A percentile compares a stretch with the other conserved stretches of the same genome.
Conservation (phyloP, 1,284 basidiomycete genomes). For the Ganoderma boninense region DNA sequence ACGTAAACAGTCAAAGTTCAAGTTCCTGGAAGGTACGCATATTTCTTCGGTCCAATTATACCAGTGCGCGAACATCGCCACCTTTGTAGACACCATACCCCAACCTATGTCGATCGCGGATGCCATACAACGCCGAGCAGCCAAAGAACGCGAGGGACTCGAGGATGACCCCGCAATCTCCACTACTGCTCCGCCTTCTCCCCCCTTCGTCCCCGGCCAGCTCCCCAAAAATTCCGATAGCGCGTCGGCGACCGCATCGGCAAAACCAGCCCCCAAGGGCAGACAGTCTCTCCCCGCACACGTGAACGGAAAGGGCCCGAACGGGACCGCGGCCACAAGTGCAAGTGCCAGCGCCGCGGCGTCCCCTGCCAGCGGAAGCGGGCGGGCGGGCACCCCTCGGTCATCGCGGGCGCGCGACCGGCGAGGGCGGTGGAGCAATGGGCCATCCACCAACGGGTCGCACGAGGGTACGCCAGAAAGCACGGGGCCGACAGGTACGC, state of each 20-base stretch:
- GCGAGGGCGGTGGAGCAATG: slow-evolving; percentile 33
- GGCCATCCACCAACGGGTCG: slow-evolving; percentile 18
- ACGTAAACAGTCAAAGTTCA: slow-evolving; percentile 69
- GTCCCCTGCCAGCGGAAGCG: slow-evolving; percentile 21
- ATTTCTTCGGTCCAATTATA: not conserved
- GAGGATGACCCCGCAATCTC: slow-evolving; percentile 68
- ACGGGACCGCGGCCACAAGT: slow-evolving; percentile 15
- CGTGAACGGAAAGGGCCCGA: slow-evolving; percentile 31
- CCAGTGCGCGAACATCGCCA: not conserved
- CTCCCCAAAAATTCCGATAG: slow-evolving; percentile 18
- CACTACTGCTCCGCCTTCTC: slow-evolving; percentile 38
- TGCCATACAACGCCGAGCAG: slow-evolving; percentile 63
- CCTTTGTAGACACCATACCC: slow-evolving; percentile 70
- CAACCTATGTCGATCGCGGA: slow-evolving; percentile 62
- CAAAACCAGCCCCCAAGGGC: slow-evolving; percentile 23
- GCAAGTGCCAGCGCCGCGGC: slow-evolving; percentile 10
- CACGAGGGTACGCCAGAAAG: slow-evolving; percentile 25
- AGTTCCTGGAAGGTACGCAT: slow-evolving; percentile 68
- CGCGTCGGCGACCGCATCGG: slow-evolving; percentile 6
- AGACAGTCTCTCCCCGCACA: slow-evolving; percentile 27
- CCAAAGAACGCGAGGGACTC: slow-evolving; percentile 63
- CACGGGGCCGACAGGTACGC: slow-evolving; percentile 9
- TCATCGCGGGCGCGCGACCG: slow-evolving; percentile 30
- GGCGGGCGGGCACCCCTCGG: slow-evolving; percentile 10
- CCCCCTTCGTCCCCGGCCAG: slow-evolving; percentile 21